Evolutionary conservation across 495 filamentous ascomycete species (phyloP).

Genomic region (Evernia prunastri): DNA sequence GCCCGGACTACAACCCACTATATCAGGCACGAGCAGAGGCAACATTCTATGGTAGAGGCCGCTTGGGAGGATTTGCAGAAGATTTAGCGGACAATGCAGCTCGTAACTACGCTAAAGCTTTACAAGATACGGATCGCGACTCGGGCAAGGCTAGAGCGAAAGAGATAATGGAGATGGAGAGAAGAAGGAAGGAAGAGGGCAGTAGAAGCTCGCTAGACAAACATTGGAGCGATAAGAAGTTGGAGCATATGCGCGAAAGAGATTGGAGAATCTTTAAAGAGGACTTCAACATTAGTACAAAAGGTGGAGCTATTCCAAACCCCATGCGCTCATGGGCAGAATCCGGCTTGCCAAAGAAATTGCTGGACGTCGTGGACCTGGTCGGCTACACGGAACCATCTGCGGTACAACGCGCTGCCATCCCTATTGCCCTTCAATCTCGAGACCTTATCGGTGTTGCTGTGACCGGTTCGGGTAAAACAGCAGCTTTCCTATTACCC

Average conservation of each 20-base stretch:
- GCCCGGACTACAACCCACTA: slow-evolving; percentile 78
- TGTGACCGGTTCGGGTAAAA: slow-evolving; percentile 98
- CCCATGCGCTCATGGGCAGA: slow-evolving; percentile 96
- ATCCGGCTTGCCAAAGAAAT: slow-evolving; percentile 67
- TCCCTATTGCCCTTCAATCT: slow-evolving; percentile 89
- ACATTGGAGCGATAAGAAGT: slow-evolving; percentile 95
- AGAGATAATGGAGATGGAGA: slow-evolving; percentile 85
- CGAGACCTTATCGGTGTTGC: slow-evolving; percentile 96
- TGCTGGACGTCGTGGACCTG: slow-evolving; percentile 75
- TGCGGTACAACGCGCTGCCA: slow-evolving; percentile 86
- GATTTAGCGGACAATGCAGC: slow-evolving; percentile 63
- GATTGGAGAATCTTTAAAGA: slow-evolving; percentile 99
- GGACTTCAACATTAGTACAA: slow-evolving; percentile 94
- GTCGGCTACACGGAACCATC: slow-evolving; percentile 94
- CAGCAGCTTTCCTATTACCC: slow-evolving; percentile 88
- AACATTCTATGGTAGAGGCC: slow-evolving; percentile 73
- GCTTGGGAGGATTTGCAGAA: slow-evolving; percentile 77
- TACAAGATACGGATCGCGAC: slow-evolving; percentile 73
- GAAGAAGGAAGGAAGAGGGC: slow-evolving; percentile 67
- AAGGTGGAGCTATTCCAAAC: slow-evolving; percentile 84
- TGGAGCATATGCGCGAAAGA: slow-evolving; percentile 94
- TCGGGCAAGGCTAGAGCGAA: slow-evolving; percentile 70
- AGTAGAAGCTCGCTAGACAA: slow-evolving; percentile 67
- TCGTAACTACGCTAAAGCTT: slow-evolving; percentile 66
- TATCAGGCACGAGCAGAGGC: slow-evolving; percentile 69